Evolutionary conservation across 768 basidiomycete genomes (phyloP), one percentile per base, ranked within the genome.

Genomic region (Gymnopilus junonius): DNA sequence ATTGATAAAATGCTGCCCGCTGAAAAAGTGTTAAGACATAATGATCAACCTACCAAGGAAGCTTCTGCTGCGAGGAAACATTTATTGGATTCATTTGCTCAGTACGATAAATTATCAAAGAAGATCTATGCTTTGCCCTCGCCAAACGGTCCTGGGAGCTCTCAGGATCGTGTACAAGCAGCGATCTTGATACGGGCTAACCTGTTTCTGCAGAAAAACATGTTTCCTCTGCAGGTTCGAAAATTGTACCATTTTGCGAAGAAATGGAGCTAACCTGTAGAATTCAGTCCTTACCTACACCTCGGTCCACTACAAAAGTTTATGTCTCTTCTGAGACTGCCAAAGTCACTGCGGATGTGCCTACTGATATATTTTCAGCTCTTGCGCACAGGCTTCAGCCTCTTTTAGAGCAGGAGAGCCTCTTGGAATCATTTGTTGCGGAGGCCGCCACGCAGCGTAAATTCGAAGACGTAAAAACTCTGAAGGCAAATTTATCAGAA

Each of bases 391-490:
- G 82, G 7, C 77, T 98, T 15, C 95, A 98, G 68, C 95, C 95
- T 2, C 78, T 98, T 12, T 83, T 98, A 15, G 95, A 98, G 76
- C 97, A 99, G 75, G 97, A 99, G 75, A 90, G 91, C 2, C 82
- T 98, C 50, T 83, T 99, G 20, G 93, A 96, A 75, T 84, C 88
- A 1, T 98, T 95, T 70, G 87, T 99, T 8, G 89, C 92, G 67
- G 95, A 98, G 73, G 97, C 97, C 6, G 91, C 89, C 75, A 84
- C 88, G 2, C 90, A 91, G 67, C 83, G 97, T 43, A 99, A 99
- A 77, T 98, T 99, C 66, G 97, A 99, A 75, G 97, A 99, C 71
- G 92, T 91, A 14, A 91, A 91, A 75, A 91, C 91, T 3, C 79
- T 99, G 64, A 89, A 92, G 72, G 73, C 77, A 32, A 96, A 91